Percentiles rank a stretch among this genome's conserved stretches.
phyloP scores from a whole-genome alignment of 495 filamentous ascomycete genomes.

The Cladorrhinum samala region DNA sequence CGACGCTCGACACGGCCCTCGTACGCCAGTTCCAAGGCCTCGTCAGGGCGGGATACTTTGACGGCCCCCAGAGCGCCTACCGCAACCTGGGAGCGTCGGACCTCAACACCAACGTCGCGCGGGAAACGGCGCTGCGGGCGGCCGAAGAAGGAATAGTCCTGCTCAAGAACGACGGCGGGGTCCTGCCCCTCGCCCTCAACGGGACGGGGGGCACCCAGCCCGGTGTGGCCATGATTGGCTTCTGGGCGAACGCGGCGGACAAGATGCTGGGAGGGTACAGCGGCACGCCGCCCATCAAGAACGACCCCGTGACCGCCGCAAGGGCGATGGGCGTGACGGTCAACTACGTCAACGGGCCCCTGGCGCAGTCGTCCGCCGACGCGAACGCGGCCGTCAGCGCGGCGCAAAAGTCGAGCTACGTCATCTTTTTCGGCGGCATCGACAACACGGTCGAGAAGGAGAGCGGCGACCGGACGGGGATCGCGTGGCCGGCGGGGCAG shows the following conservation, averaged over 20 bases:
- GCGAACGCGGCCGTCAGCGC: constrained; percentile 23
- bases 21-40: constrained; percentile 33
- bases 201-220: constrained; percentile 11
- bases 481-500: constrained; percentile 38
- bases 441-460: constrained; percentile 35
- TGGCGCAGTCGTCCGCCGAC: constrained; percentile 49
- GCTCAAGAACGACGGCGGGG: constrained; percentile 28
- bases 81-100: constrained; percentile 9
- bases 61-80: constrained; percentile 4
- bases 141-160: constrained; percentile 27
- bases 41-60: constrained; percentile 33
- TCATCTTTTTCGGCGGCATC: constrained; percentile 40
- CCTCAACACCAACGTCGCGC: constrained; percentile 13
- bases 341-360: constrained; percentile 22
- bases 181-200: constrained; percentile 23
- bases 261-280: constrained; percentile 37
- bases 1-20: constrained; percentile 13
- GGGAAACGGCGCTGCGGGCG: constrained; percentile 26
- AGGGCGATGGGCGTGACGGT: constrained; percentile 23
- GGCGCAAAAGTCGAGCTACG: constrained; percentile 30
- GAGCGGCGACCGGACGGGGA: constrained; percentile 31
- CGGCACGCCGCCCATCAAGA: constrained; percentile 29
- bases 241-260: constrained; percentile 27
- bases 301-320: constrained; percentile 29
- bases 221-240: constrained; percentile 31